Evolutionary conservation across 169 alveolate species (phyloP).

Genomic region (Plasmodium gonderi): DNA sequence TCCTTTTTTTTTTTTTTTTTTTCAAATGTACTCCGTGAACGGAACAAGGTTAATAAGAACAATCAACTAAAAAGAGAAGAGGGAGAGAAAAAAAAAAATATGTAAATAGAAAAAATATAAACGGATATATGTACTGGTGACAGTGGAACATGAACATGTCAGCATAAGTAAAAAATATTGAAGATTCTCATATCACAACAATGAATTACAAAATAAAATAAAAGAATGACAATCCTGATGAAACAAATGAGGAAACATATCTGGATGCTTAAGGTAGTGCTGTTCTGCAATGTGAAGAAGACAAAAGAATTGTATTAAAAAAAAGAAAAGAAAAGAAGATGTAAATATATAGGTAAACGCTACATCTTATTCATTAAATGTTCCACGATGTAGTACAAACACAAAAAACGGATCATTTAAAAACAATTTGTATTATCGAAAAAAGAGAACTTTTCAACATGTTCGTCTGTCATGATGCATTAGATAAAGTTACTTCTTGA

Average conservation of each 20-base stretch:
- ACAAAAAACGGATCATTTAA: too few relatives aligned
- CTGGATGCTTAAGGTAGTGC: background rate
- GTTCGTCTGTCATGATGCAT: background rate
- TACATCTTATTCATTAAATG: too few relatives aligned
- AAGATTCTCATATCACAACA: background rate
- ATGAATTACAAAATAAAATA: conserved; percentile 41
- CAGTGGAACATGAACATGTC: background rate
- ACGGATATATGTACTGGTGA: background rate
- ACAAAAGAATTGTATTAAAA: too few relatives aligned
- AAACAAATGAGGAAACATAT: conserved; percentile 18
- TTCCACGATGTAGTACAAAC: too few relatives aligned
- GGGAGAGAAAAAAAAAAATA: background rate
- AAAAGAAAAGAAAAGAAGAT: background rate
- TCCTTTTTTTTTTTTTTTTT: background rate
- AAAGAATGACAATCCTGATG: conserved; percentile 1
- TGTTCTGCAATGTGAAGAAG: conserved; percentile 22
- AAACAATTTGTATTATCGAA: too few relatives aligned
- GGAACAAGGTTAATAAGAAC: conserved; percentile 65
- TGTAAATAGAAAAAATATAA: background rate
- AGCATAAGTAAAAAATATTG: background rate
- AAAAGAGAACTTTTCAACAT: too few relatives aligned
- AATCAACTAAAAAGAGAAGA: conserved; percentile 12
- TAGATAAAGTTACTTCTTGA: conserved; percentile 18
- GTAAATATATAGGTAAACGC: background rate
- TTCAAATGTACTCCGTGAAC: conserved; percentile 36